Base-by-base conservation (phyloP, 306 rosid genomes). In the Carpinus viminea region DNA sequence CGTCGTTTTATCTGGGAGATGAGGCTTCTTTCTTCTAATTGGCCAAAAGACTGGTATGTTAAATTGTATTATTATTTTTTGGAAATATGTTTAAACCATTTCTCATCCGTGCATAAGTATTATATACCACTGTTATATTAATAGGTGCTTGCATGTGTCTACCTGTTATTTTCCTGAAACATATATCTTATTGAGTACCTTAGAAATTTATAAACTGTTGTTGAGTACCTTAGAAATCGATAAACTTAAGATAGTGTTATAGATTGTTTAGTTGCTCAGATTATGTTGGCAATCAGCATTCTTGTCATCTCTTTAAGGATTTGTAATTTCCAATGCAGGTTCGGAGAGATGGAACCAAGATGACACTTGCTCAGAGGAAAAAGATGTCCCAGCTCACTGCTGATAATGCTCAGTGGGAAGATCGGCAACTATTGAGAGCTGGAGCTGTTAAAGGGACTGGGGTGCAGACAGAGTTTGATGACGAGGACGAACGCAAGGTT, bases 351-450 rank as follows among this genome's bases (percentile, higher is more conserved):
- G 98, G 98, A 74, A 92, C 98, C 8, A 95, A 93, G 86, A 95
- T 95, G 98, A 80, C 97, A 57, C 98, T 95, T 85, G 83, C 98
- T 80, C 98, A 95, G 78, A 92, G 84, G 88, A 95, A 92, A 88
- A 92, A 86, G 84, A 66, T 95, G 91, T 95, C 98, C 77, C 98
- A 95, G 82, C 95, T 82, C 84, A 92, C 93, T 61, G 96, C 97
- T 65, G 98, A 95, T 87, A 95, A 95, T 82, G 98, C 97, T 74
- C 98, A 92, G 86, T 95, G 98, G 98, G 98, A 95, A 82, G 98
- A 95, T 72, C 85, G 98, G 43, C 98, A 95, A 78, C 91, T 95
- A 71, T 76, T 95, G 79, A 91, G 98, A 81, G 92, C 98, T 26
- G 98, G 98, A 73, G 98, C 98, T 74, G 98, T 95, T 76, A 92